These are phyloP conservation scores for Cymodocea nodosa DNA, from an alignment of 116 monocot genomes.

Conservation along the genomic window DNA sequence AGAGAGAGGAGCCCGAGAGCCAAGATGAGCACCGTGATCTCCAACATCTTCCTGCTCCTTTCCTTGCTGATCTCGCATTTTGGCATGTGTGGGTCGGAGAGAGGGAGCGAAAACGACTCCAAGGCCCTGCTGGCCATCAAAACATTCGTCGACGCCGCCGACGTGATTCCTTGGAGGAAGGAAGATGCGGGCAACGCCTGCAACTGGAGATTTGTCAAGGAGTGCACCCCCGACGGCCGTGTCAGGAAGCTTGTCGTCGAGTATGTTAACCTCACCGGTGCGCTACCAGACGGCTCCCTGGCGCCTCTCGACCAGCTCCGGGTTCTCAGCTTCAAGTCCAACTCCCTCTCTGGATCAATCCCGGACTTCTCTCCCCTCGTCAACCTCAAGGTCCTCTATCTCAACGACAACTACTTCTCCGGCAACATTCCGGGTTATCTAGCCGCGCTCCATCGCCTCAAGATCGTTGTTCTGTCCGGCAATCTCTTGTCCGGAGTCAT, in stretches of 20 bases:
- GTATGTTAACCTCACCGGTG: slow-evolving; percentile 58
- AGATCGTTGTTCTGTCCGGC: slow-evolving; percentile 47
- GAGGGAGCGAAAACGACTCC: slow-evolving; percentile 16
- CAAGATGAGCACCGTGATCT: too few relatives aligned
- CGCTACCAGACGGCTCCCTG: slow-evolving; percentile 16
- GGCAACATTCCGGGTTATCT: slow-evolving; percentile 48
- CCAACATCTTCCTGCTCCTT: too few relatives aligned
- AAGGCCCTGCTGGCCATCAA: slow-evolving; percentile 56
- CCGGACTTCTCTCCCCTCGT: slow-evolving; percentile 55
- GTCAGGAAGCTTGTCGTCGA: slow-evolving; percentile 89
- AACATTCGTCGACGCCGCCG: slow-evolving; percentile 29
- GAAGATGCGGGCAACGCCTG: slow-evolving; percentile 16
- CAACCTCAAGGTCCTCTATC: slow-evolving; percentile 74
- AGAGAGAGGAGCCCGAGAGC: too few relatives aligned
- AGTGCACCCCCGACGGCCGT: slow-evolving; percentile 38
- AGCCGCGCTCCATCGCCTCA: slow-evolving; percentile 62
- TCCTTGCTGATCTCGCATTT: too few relatives aligned
- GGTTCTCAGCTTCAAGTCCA: slow-evolving; percentile 86
- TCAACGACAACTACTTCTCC: slow-evolving; percentile 57
- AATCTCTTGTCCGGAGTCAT: slow-evolving; percentile 63
- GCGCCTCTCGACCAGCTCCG: slow-evolving; percentile 65
- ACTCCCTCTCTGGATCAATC: slow-evolving; percentile 52
- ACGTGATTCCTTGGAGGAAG: slow-evolving; percentile 38
- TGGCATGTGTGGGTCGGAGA: too few relatives aligned
- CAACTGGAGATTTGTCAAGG: slow-evolving; percentile 52